Percentiles rank a stretch among this genome's conserved stretches.
Conservation (phyloP, 2,329 filamentous ascomycete species). For the Rugonectria rugulosa region DNA sequence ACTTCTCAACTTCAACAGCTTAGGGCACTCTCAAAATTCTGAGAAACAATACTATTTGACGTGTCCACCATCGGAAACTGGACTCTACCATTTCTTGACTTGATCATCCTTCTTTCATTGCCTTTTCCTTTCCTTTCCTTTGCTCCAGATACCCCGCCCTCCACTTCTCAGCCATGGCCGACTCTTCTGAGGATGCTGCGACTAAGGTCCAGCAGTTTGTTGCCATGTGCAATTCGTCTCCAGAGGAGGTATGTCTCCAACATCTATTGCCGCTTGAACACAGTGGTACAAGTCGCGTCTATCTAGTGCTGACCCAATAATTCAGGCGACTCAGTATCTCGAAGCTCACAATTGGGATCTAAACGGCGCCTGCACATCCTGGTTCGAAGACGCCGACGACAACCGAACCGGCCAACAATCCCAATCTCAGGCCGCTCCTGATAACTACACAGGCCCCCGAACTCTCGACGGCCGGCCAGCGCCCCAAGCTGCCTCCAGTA, state of each 20-base stretch:
- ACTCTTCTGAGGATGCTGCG: conserved; percentile 32
- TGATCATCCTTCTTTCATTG: background rate
- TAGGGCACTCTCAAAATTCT: background rate
- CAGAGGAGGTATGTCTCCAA: conserved; percentile 36
- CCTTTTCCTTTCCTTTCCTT: background rate
- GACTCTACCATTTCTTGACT: too few relatives aligned
- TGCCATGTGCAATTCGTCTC: conserved; percentile 36
- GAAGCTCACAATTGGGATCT: conserved; percentile 72
- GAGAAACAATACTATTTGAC: too few relatives aligned
- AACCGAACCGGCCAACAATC: conserved; percentile 56
- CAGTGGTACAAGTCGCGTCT: background rate
- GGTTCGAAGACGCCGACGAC: conserved; percentile 60
- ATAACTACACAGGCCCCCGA: conserved; percentile 65
- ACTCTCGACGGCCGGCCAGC: conserved; percentile 70
- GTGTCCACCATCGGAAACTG: too few relatives aligned
- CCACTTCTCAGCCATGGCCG: conserved; percentile 40
- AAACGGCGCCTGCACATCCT: conserved; percentile 66
- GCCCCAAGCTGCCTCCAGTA: conserved; percentile 47
- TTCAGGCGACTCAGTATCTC: conserved; percentile 73
- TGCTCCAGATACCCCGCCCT: conserved; percentile 32
- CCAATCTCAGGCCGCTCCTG: conserved; percentile 25
- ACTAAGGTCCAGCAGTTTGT: conserved; percentile 41
- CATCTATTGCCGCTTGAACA: background rate
- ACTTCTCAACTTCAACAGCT: conserved; percentile 8
- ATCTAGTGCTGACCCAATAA: conserved; percentile 17